Evolutionary conservation across 2,329 filamentous ascomycete genomes (phyloP).

Genomic region (Aquanectria penicillioides): DNA sequence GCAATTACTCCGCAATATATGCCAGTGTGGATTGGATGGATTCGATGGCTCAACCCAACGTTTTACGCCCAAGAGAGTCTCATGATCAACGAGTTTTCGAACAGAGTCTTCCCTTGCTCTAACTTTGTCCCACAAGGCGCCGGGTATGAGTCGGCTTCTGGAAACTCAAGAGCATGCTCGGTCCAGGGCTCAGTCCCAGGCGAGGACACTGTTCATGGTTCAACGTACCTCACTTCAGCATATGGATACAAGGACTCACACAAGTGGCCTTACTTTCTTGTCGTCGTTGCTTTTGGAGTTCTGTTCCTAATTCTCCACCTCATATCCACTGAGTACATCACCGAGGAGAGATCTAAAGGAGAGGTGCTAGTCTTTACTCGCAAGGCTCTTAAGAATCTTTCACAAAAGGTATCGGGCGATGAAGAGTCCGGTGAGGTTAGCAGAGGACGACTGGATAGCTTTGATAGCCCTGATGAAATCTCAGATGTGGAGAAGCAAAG

Average conservation of each 20-base stretch:
- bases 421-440: constrained; percentile 59
- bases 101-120: constrained; percentile 5
- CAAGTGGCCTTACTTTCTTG: constrained; percentile 71
- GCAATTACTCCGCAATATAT: constrained; percentile 20
- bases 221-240: constrained; percentile 8
- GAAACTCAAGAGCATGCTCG: constrained; percentile 8
- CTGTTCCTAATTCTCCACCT: constrained; percentile 52
- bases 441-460: background rate
- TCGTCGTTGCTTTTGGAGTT: constrained; percentile 66
- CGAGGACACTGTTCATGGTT: constrained; percentile 14
- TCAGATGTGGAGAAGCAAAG: constrained; percentile 28
- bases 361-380: constrained; percentile 22
- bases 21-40: constrained; percentile 58
- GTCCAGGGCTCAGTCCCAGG: constrained; percentile 17
- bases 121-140: constrained; percentile 12
- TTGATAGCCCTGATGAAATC: background rate
- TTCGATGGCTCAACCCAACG: constrained; percentile 70
- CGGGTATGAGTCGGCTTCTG: constrained; percentile 3
- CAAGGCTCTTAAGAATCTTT: constrained; percentile 26
- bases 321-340: constrained; percentile 11
- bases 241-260: constrained; percentile 21
- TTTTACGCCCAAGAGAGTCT: constrained; percentile 56
- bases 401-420: constrained; percentile 70
- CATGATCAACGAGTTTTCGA: constrained; percentile 29
- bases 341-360: constrained; percentile 19